Conservation (phyloP, 2,329 filamentous ascomycete genomes). For the Sporothrix curviconia region DNA sequence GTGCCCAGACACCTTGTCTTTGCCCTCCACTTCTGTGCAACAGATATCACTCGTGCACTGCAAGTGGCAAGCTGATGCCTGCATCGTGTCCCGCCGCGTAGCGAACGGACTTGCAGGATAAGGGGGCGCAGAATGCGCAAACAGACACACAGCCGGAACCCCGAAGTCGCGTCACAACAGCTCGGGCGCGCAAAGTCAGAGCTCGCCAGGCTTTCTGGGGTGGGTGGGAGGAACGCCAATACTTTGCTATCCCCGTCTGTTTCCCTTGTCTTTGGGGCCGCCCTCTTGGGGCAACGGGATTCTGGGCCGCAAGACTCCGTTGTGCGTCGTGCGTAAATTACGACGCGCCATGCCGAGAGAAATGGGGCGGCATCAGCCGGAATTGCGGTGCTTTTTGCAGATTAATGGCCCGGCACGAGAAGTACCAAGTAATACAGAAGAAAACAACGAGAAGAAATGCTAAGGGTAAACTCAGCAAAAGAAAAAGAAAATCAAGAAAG, state of each 20-base stretch:
- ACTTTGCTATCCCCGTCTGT: too few species aligned
- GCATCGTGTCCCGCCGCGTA: not conserved
- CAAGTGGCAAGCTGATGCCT: not conserved
- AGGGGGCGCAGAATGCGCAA: too few species aligned
- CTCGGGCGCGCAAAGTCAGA: too few species aligned
- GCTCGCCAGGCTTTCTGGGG: too few species aligned
- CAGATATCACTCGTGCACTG: not conserved
- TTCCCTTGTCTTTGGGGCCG: too few species aligned
- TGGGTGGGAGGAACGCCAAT: too few species aligned
- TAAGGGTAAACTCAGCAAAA: not conserved
- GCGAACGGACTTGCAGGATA: too few species aligned
- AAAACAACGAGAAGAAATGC: not conserved
- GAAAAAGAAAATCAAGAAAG: not conserved
- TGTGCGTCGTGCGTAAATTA: conserved; percentile 6
- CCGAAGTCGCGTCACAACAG: not conserved
- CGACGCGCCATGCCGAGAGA: conserved; percentile 11
- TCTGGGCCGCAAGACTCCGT: not conserved
- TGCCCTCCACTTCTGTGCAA: not conserved
- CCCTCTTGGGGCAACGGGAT: not conserved
- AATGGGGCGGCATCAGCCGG: conserved; percentile 8
- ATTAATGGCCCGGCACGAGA: not conserved
- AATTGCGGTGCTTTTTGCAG: conserved; percentile 6
- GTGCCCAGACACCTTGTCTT: not conserved
- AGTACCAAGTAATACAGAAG: not conserved
- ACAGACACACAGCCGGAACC: not conserved